These are phyloP conservation scores for Trichoderma atroviride DNA, from an alignment of 2,329 filamentous ascomycete genomes.

Conservation along the genomic window DNA sequence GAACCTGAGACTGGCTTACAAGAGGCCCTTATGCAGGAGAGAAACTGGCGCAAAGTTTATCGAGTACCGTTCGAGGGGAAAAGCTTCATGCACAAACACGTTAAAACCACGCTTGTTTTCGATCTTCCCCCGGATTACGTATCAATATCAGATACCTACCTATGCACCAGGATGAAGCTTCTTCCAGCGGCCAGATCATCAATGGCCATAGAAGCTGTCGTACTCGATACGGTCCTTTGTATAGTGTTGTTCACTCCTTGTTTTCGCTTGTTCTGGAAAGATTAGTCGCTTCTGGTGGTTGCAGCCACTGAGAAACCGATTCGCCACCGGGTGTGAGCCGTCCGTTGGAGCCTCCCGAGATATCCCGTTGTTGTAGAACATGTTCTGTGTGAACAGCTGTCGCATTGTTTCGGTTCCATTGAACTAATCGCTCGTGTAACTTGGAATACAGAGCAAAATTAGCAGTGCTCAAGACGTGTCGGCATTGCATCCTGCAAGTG, in stretches of 20 bases:
- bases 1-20: conserved; percentile 12
- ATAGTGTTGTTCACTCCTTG: not conserved
- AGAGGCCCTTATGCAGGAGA: conserved; percentile 13
- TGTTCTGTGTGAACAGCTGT: not conserved
- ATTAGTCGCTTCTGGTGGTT: not conserved
- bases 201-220: not conserved
- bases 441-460: not conserved
- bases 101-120: not conserved
- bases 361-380: conserved; percentile 1
- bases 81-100: not conserved
- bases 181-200: no score
- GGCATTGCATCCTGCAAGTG: not conserved
- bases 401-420: not conserved
- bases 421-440: not conserved
- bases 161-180: not conserved
- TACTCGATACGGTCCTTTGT: not conserved
- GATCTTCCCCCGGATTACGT: not conserved
- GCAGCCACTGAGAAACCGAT: conserved; percentile 1
- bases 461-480: not conserved
- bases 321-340: not conserved
- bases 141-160: not conserved
- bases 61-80: not conserved
- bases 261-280: not conserved
- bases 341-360: conserved; percentile 3
- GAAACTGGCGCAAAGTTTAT: conserved; percentile 15